A percentile compares a stretch with the other conserved stretches of the same genome.
Evolutionary conservation across 768 basidiomycete species (phyloP).

Genomic region (Phlegmacium glaucopus): DNA sequence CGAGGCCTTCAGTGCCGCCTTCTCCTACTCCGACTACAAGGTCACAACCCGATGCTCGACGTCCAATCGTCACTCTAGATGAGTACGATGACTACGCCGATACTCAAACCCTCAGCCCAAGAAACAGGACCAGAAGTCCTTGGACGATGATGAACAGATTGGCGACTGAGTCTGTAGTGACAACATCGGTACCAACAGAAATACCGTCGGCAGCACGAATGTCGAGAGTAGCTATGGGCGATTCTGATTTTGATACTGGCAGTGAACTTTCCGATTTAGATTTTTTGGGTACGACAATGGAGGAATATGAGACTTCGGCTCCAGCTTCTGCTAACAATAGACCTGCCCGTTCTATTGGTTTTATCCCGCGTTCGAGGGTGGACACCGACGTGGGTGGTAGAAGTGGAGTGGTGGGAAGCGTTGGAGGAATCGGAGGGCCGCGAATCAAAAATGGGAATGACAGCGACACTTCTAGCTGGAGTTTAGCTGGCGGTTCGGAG

Average conservation of each 20-base stretch:
- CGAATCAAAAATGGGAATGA: constrained; percentile 2
- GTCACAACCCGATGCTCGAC: background rate
- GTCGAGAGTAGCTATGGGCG: background rate
- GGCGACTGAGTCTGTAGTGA: too few relatives aligned
- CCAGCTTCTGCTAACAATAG: background rate
- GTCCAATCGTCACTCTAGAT: background rate
- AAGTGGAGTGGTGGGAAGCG: background rate
- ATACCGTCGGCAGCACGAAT: background rate
- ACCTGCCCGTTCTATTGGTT: too few relatives aligned
- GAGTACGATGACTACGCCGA: background rate
- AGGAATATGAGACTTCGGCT: constrained; percentile 5
- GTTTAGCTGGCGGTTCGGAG: background rate
- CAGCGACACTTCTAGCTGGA: background rate
- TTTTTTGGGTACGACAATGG: constrained; percentile 9
- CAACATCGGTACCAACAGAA: too few relatives aligned
- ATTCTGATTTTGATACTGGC: constrained; percentile 1
- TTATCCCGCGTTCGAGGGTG: background rate
- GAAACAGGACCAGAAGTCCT: background rate
- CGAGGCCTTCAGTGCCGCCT: background rate
- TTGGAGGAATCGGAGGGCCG: background rate
- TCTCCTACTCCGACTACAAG: constrained; percentile 4
- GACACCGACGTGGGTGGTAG: background rate
- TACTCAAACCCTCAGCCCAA: constrained; percentile 1
- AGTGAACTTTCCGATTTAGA: constrained; percentile 23
- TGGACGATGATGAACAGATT: too few relatives aligned